Base-by-base conservation (phyloP, 148 eudicot genomes). In the Fagopyrum homotropicum region DNA sequence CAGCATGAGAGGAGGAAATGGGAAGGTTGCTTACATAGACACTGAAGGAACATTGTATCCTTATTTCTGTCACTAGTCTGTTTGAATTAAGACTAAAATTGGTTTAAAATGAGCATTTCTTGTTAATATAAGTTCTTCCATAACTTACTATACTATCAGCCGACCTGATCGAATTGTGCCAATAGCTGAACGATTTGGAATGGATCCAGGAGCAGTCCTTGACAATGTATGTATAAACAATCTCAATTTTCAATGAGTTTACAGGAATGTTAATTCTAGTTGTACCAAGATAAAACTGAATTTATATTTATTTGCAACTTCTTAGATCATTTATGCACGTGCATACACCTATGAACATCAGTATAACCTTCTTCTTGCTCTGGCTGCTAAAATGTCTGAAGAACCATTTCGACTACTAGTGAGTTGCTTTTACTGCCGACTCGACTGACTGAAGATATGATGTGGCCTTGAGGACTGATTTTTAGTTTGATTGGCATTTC, bases 31-130 rank as follows among this genome's bases (percentile, higher is more conserved):
- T 43, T 95, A 92, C 81, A 89, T 95, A 77, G 98, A 95, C 73
- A 92, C 96, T 55, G 98, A 95, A 82, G 98, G 98, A 84, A 95
- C 99, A 29, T 95, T 95, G 99, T 95, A 90, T 95, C 96, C 97
- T 85, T 49, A 26, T 9, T 17, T 73, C 17, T 60, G 60, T 75
- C 75, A 45, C 57, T 45, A 10, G 63, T 50, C 69, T 57, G 15
- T 73, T 51, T 81, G 54, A 7, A 17, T 72, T 61, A 56, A 47
- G 68, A 7, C n/a, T 49, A 10, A 17, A 64, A 61, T 12, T 10
- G 68, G 30, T 5, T 40, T 44, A 61, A 26, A 5, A 26, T 14
- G 17, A 35, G 7, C 17, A 12, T 35, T 45, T 11, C 15, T 55
- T 78, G 52, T 59, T 9, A 43, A 2, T 4, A 9, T 57, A 1